Conservation (phyloP, 805 yeast species). For the Kockiozyma suomiensis region DNA sequence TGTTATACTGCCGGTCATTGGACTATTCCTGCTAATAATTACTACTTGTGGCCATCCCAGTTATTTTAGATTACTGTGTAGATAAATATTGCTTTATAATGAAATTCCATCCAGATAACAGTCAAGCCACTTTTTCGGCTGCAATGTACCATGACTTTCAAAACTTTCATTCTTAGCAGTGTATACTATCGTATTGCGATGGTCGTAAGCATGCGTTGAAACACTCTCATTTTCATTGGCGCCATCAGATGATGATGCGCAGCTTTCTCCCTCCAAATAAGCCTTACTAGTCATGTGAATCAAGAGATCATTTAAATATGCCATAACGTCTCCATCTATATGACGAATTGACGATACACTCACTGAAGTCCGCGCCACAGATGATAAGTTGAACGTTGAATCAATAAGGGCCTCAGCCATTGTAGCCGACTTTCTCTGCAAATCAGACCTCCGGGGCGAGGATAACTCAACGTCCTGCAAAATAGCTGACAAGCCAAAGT, state of each 20-base stretch:
- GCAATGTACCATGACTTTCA: background rate
- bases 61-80: no score
- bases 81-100: background rate
- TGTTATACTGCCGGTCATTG: no score
- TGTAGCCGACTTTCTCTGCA: background rate
- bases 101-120: background rate
- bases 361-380: background rate
- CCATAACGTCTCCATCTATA: slow-evolving; percentile 17
- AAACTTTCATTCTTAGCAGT: background rate
- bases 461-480: slow-evolving; percentile 3
- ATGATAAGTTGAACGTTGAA: background rate
- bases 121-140: background rate
- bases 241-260: no score
- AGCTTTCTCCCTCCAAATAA: no score
- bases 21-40: no score
- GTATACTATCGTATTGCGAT: background rate
- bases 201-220: background rate
- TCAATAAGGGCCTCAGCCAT: background rate
- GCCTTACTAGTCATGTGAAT: background rate
- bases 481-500: slow-evolving; percentile 5
- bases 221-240: no score
- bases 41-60: no score
- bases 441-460: background rate
- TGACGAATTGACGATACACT: slow-evolving; percentile 8
- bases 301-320: slow-evolving; percentile 1